Evolutionary conservation across 1,139 yeast genomes (phyloP), one percentile per base, ranked within the genome.

Genomic region (Suhomyces bribrorum): DNA sequence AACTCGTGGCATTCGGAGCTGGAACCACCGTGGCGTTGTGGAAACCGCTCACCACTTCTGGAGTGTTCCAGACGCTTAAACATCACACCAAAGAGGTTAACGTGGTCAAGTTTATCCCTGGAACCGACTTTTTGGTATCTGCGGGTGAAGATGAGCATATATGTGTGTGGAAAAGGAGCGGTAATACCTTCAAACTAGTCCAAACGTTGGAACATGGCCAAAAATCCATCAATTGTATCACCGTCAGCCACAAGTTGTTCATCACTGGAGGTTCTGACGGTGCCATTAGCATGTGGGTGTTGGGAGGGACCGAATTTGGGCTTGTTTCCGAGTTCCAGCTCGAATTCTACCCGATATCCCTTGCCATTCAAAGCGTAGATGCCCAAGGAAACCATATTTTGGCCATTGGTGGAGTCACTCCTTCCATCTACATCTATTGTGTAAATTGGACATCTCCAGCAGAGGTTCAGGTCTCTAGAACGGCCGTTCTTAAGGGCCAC

Each of bases 331-430:
- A 53, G 2, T 66, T 81, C 9, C 66, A 65, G 31, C 52, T 57
- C 16, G 81, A 83, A 16, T 79, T 84, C 44, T 80, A 73, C 40
- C 96, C 96, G 1, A 62, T 88, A 36, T 55, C 84, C 3, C 53
- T 86, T 30, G 81, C 86, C 1, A 44, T 82, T 14, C 73, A 75
- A 47, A 64, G 68, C 33, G 60, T 80, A 18, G 61, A 53, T 29
- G 58, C 49, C 5, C 31, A 43, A 5, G 61, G 61, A 17, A 61
- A 66, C 38, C 74, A 73, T 44, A 54, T 88, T 7, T 67, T 90
- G n/a, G 83, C 90, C 2, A 71, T 88, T n/a, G 90, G 89, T 26
- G 97, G 97, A 5, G 85, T 97, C 0, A 72, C 76, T 26, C 69
- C 79, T 23, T 64, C 69, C 20, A 59, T 90, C 5, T 78, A 70